Conservation (phyloP, 176 grass and related monocot genomes). For the Triticum dicoccoides region DNA sequence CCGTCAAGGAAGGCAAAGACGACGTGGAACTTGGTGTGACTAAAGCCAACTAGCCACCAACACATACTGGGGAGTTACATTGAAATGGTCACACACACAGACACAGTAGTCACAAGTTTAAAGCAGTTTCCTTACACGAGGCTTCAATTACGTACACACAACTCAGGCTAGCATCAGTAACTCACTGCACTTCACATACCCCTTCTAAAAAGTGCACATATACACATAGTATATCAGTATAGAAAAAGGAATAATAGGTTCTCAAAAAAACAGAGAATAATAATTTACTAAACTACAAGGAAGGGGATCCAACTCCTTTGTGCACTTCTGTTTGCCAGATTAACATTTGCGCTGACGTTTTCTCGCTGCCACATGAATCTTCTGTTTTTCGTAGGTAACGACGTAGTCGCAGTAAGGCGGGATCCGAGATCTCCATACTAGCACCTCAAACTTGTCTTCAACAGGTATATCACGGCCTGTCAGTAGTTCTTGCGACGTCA, state of each 20-base stretch:
- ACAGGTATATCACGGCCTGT: not conserved
- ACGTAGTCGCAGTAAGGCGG: not conserved
- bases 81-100: not conserved
- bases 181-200: not conserved
- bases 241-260: too few relatives aligned
- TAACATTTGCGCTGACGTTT: not conserved
- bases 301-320: not conserved
- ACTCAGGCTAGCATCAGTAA: not conserved
- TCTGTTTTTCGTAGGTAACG: slow-evolving; percentile 20
- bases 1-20: not conserved
- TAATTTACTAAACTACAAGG: not conserved
- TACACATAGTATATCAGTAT: not conserved
- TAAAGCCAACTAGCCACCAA: not conserved
- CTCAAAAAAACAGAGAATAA: too few relatives aligned
- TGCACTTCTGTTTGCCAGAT: not conserved
- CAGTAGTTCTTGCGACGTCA: not conserved
- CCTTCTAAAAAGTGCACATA: not conserved
- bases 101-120: not conserved
- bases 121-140: not conserved
- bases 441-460: slow-evolving; percentile 24
- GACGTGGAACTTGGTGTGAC: not conserved
- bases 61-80: not conserved
- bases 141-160: not conserved
- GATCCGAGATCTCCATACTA: slow-evolving; percentile 20
- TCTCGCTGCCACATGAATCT: not conserved